Conservation (phyloP, 2,329 filamentous ascomycete species). For the Ophioceras dolichostomum region DNA sequence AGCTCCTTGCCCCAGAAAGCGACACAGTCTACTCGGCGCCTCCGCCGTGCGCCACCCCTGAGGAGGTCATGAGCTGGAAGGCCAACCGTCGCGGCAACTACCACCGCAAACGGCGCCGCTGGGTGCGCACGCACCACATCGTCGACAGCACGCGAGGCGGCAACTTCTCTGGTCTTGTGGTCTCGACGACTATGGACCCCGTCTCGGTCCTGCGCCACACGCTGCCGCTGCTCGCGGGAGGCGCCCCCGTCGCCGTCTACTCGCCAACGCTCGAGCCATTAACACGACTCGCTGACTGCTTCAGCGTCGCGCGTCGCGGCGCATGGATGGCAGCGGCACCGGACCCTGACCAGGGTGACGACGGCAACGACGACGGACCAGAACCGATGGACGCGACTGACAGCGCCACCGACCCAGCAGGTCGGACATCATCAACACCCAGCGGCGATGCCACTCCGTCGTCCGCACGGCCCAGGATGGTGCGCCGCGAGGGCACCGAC, state of each 20-base stretch:
- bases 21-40: conserved; percentile 63
- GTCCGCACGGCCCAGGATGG: conserved; percentile 28
- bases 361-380: neutral
- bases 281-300: conserved; percentile 66
- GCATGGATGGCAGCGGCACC: conserved; percentile 43
- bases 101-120: conserved; percentile 78
- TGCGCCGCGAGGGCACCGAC: conserved; percentile 45
- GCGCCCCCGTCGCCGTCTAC: conserved; percentile 78
- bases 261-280: conserved; percentile 70
- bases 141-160: conserved; percentile 65
- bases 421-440: too few species aligned
- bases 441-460: conserved; percentile 36
- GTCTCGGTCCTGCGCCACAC: conserved; percentile 60
- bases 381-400: neutral
- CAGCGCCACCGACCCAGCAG: too few species aligned
- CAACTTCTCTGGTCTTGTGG: conserved; percentile 70
- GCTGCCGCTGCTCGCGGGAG: conserved; percentile 71
- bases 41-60: conserved; percentile 45
- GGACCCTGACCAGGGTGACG: neutral
- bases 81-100: conserved; percentile 73
- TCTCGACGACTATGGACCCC: conserved; percentile 74
- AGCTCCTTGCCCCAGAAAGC: conserved; percentile 64
- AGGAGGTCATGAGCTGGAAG: conserved; percentile 60
- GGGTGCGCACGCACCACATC: conserved; percentile 58
- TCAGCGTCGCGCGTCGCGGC: conserved; percentile 65